Percentiles rank a stretch among this genome's conserved stretches.
Evolutionary conservation across 768 basidiomycete genomes (phyloP).

Genomic region (Panaeolus papilionaceus): DNA sequence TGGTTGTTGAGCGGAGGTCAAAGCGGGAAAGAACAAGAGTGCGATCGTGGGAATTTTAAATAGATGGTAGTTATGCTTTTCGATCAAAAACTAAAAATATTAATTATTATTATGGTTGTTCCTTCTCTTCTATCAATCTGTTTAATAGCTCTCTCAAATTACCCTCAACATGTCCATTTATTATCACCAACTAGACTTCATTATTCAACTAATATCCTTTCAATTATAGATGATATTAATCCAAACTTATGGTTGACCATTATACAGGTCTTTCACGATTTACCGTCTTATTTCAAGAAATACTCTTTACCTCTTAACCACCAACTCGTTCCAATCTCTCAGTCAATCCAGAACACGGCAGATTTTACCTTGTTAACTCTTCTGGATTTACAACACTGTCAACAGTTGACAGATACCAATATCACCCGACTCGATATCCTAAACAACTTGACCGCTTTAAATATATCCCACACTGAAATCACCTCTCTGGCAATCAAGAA

Average conservation of each 20-base stretch:
- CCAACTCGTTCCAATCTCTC: background rate
- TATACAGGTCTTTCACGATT: background rate
- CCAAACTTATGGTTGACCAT: background rate
- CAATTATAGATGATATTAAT: background rate
- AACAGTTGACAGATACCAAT: conserved; percentile 62
- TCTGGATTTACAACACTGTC: conserved; percentile 61
- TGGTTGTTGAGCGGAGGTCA: conserved; percentile 27
- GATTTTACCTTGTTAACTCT: conserved; percentile 71
- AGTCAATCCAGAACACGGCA: conserved; percentile 49
- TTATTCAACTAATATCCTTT: background rate
- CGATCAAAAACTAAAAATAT: background rate
- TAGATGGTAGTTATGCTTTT: background rate
- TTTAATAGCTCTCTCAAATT: background rate
- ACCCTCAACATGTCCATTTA: conserved; percentile 1
- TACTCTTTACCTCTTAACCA: background rate
- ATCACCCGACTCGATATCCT: conserved; percentile 56
- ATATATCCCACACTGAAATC: conserved; percentile 60
- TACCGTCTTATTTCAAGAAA: background rate
- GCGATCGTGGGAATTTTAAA: conserved; percentile 18
- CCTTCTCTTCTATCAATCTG: background rate
- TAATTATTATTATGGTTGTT: background rate
- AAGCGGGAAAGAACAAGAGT: conserved; percentile 28
- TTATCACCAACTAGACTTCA: background rate
- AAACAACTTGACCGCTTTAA: conserved; percentile 65
- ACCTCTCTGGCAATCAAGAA: conserved; percentile 57